Conservation (phyloP, 352 stramenopile species). For the Phytophthora multivora region DNA sequence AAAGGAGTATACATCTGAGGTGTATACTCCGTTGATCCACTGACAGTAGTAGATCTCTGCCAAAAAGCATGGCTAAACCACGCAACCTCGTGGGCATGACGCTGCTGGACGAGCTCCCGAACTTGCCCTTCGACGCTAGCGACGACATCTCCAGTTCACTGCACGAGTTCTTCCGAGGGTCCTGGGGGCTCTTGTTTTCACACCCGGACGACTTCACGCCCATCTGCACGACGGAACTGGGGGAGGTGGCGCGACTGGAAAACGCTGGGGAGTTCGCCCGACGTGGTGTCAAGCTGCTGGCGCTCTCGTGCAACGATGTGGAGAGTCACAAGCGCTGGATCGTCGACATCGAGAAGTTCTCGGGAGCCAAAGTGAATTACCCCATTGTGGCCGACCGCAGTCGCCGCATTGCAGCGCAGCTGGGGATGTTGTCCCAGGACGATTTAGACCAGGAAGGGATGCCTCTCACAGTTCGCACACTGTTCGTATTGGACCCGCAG, state of each 20-base stretch:
- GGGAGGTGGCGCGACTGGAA: slow-evolving; percentile 82
- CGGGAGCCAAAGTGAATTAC: slow-evolving; percentile 78
- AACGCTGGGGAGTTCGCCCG: slow-evolving; percentile 77
- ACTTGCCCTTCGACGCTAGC: slow-evolving; percentile 64
- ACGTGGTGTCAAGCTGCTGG: slow-evolving; percentile 83
- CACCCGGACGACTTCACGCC: slow-evolving; percentile 93
- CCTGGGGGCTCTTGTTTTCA: slow-evolving; percentile 79
- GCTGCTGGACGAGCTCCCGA: slow-evolving; percentile 60
- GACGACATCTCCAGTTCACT: slow-evolving; percentile 56
- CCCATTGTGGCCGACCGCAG: slow-evolving; percentile 92
- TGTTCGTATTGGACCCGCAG: slow-evolving; percentile 92
- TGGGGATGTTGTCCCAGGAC: slow-evolving; percentile 90
- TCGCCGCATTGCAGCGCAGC: slow-evolving; percentile 73
- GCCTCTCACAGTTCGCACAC: slow-evolving; percentile 90
- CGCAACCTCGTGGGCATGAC: slow-evolving; percentile 56
- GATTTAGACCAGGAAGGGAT: slow-evolving; percentile 76
- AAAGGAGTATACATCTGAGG: too few species aligned
- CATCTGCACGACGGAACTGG: slow-evolving; percentile 94
- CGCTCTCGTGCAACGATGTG: slow-evolving; percentile 79
- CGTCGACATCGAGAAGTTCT: slow-evolving; percentile 82
- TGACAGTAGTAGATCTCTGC: too few species aligned
- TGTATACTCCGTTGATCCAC: too few species aligned
- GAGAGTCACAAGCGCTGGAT: slow-evolving; percentile 82
- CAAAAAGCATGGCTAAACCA: neutral
- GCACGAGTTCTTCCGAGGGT: slow-evolving; percentile 66